A percentile compares a stretch with the other conserved stretches of the same genome.
Evolutionary conservation across 2,329 filamentous ascomycete genomes (phyloP).

Genomic region (Fusarium sp.): DNA sequence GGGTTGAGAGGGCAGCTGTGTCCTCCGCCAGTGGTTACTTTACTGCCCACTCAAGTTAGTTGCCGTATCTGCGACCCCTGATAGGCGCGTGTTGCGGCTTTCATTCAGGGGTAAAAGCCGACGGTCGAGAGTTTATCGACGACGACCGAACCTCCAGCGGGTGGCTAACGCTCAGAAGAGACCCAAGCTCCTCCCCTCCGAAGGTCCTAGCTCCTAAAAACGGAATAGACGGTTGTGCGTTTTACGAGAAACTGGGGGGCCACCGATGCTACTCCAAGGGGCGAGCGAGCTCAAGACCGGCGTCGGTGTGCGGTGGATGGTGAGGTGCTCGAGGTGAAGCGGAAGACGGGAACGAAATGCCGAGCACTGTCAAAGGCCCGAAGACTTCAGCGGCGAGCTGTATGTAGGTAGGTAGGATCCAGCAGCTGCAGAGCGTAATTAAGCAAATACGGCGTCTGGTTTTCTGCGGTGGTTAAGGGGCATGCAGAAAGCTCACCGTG

Average conservation of each 20-base stretch:
- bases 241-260: constrained; percentile 5
- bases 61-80: constrained; percentile 27
- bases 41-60: constrained; percentile 5
- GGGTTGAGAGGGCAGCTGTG: neutral
- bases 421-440: constrained; percentile 39
- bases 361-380: constrained; percentile 1
- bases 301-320: constrained; percentile 2
- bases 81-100: constrained; percentile 30
- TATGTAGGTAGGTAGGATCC: neutral
- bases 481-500: constrained; percentile 41
- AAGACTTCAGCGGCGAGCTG: constrained; percentile 19
- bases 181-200: neutral
- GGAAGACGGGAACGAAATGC: constrained; percentile 10
- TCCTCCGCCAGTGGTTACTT: constrained; percentile 15
- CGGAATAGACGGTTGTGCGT: constrained; percentile 3
- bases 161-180: neutral
- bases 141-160: constrained; percentile 5
- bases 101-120: constrained; percentile 33
- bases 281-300: neutral
- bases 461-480: constrained; percentile 44
- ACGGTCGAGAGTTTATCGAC: constrained; percentile 8
- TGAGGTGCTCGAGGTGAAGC: neutral
- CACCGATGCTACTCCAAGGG: neutral
- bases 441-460: constrained; percentile 33
- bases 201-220: constrained; percentile 15